Evolutionary conservation across 2,329 filamentous ascomycete species (phyloP).

Genomic region (Pleurostoma richardsiae): DNA sequence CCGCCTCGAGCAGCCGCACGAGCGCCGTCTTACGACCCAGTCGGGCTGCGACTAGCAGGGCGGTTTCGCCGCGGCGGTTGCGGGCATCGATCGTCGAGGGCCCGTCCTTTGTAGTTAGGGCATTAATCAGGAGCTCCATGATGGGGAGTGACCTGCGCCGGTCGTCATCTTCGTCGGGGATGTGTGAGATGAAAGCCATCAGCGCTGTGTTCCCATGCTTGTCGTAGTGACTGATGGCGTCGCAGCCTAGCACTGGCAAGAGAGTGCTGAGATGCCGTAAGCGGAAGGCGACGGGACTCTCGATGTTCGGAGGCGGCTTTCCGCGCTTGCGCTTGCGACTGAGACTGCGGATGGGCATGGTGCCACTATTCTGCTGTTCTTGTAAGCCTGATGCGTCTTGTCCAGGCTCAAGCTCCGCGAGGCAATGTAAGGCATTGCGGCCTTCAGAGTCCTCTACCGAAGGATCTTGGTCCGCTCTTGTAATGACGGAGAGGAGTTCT

Average conservation of each 20-base stretch:
- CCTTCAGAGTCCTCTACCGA: slow-evolving; percentile 36
- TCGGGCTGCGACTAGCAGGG: slow-evolving; percentile 48
- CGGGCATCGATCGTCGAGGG: slow-evolving; percentile 43
- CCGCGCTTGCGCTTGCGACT: slow-evolving; percentile 32
- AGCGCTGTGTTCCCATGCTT: slow-evolving; percentile 46
- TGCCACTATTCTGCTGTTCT: slow-evolving; percentile 21
- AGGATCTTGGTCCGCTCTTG: slow-evolving; percentile 23
- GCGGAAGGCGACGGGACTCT: slow-evolving; percentile 21
- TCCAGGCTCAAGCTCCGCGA: slow-evolving; percentile 43
- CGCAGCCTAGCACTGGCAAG: no score
- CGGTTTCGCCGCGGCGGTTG: slow-evolving; percentile 50
- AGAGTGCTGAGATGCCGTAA: slow-evolving; percentile 15
- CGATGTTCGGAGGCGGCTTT: slow-evolving; percentile 2
- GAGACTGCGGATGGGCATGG: slow-evolving; percentile 16
- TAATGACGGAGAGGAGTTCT: slow-evolving; percentile 30
- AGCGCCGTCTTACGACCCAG: slow-evolving; percentile 48
- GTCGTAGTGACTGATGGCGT: slow-evolving; percentile 48
- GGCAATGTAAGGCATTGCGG: slow-evolving; percentile 52
- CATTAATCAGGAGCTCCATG: slow-evolving; percentile 33
- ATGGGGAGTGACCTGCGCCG: slow-evolving; percentile 18
- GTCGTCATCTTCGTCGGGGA: slow-evolving; percentile 43
- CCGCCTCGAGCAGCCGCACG: slow-evolving; percentile 36
- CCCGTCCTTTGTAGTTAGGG: not conserved
- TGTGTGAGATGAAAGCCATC: slow-evolving; percentile 47
- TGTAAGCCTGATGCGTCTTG: no score